Base-by-base conservation (phyloP, 2,329 filamentous ascomycete species). In the Pseudogymnoascus sp. region DNA sequence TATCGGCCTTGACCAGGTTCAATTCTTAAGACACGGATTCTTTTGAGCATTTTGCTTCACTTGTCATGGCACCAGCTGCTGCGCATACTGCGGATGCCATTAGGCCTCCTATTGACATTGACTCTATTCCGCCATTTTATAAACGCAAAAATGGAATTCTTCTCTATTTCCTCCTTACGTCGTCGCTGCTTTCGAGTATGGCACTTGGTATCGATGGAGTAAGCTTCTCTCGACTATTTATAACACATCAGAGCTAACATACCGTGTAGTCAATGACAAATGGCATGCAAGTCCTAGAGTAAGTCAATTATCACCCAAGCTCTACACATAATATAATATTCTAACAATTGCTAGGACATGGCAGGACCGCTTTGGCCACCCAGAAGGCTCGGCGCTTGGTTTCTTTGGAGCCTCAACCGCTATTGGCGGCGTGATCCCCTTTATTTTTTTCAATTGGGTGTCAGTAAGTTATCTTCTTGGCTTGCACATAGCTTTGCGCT, bases 131-230 rank as follows among this genome's bases (percentile, higher is more conserved):
- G 5, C 67, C 68, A 21, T 69, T 70, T 60, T 62, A 60, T 59
- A 60, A 60, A 10, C 61, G 61, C 14, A 78, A 76, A 65, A 78
- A 78, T 72, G 76, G 76, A 1, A 69, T 77, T 2, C 67, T 78
- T 14, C 68, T 78, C 3, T 78, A 78, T 66, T 78, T 78, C 38
- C 67, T 78, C 3, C 72, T 78, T 14, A 78, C 77, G 0, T 78
- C 77, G 0, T 78, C 76, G 4, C 70, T 78, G 1, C 67, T 78
- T 33, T 74, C 76, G 35, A 78, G 76, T 64, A 74, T 75, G 24
- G 75, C 76, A 2, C 69, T 76, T 29, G 77, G 77, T 13, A 77
- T 78, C 44, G 77, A 78, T 40, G 77, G 76, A 16, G 75, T 76
- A 69, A 67, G 74, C 71, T 42, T 3, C 35, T 11, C 53, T 16